These are phyloP conservation scores for Colletotrichum orbiculare DNA, from an alignment of 2,329 filamentous ascomycete species.

Conservation along the genomic window DNA sequence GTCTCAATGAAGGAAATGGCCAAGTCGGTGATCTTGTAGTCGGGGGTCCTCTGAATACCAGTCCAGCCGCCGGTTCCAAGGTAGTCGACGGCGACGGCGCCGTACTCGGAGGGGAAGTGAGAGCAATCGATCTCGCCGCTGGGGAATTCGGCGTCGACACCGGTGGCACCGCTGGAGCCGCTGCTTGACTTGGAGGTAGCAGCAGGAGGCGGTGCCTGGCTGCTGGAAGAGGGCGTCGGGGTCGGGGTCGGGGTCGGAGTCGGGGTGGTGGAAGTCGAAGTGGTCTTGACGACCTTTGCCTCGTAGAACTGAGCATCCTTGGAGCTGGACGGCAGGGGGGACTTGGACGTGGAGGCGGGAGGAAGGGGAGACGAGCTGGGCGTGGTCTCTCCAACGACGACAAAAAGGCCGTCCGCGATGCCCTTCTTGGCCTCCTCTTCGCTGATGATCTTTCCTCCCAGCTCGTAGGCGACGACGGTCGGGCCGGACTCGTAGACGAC, in stretches of 20 bases:
- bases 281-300: constrained; percentile 48
- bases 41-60: constrained; percentile 76
- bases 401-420: constrained; percentile 76
- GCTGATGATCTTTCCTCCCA: constrained; percentile 72
- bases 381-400: constrained; percentile 69
- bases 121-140: constrained; percentile 78
- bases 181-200: constrained; percentile 42
- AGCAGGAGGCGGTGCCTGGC: constrained; percentile 41
- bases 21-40: constrained; percentile 59
- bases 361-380: constrained; percentile 63
- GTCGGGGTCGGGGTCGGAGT: constrained; percentile 42
- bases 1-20: constrained; percentile 75
- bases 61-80: constrained; percentile 80
- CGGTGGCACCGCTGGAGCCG: constrained; percentile 51
- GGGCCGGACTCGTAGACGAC: constrained; percentile 68
- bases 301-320: constrained; percentile 64
- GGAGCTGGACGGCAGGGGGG: constrained; percentile 46
- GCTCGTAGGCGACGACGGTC: constrained; percentile 76
- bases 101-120: constrained; percentile 83
- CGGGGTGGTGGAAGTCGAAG: constrained; percentile 46
- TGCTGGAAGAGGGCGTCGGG: constrained; percentile 37
- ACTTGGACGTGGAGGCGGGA: constrained; percentile 50
- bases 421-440: constrained; percentile 76
- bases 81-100: constrained; percentile 77
- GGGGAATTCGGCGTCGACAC: constrained; percentile 77